Evolutionary conservation across 129 eudicot genomes (phyloP).

Genomic region (Oenanthe sinensis): DNA sequence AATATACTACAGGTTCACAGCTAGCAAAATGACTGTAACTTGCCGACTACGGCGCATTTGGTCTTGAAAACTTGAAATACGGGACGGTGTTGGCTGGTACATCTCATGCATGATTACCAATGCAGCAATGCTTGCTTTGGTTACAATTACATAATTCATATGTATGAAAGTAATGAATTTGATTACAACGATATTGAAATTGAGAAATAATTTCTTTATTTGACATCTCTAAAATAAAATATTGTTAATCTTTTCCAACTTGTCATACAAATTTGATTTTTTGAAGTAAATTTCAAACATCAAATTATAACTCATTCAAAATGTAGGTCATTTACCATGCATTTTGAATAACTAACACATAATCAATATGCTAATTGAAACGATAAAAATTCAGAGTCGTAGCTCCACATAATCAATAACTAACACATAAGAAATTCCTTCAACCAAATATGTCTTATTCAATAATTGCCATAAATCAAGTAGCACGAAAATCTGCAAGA

Average conservation of each 20-base stretch:
- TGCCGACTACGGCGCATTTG: slow-evolving; percentile 10
- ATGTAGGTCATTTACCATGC: background rate
- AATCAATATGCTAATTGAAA: too few species aligned
- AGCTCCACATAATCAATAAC: too few species aligned
- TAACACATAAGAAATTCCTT: too few species aligned
- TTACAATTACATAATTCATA: background rate
- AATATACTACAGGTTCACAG: background rate
- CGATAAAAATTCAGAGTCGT: too few species aligned
- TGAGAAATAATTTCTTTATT: background rate
- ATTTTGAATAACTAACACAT: too few species aligned
- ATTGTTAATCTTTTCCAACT: background rate
- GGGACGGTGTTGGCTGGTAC: slow-evolving; percentile 3
- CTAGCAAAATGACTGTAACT: background rate
- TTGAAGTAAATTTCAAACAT: background rate
- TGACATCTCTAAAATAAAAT: background rate
- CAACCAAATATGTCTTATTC: too few species aligned
- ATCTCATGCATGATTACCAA: slow-evolving; percentile 2
- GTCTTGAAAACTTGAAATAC: slow-evolving; percentile 2
- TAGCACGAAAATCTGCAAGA: too few species aligned
- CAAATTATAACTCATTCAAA: background rate
- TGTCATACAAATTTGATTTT: background rate
- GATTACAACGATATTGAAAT: background rate
- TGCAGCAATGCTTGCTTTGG: background rate
- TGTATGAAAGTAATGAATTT: background rate
- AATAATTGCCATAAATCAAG: too few species aligned